These are phyloP conservation scores for Colletotrichum agaves DNA, from an alignment of 2,329 filamentous ascomycete genomes.

Conservation along the genomic window DNA sequence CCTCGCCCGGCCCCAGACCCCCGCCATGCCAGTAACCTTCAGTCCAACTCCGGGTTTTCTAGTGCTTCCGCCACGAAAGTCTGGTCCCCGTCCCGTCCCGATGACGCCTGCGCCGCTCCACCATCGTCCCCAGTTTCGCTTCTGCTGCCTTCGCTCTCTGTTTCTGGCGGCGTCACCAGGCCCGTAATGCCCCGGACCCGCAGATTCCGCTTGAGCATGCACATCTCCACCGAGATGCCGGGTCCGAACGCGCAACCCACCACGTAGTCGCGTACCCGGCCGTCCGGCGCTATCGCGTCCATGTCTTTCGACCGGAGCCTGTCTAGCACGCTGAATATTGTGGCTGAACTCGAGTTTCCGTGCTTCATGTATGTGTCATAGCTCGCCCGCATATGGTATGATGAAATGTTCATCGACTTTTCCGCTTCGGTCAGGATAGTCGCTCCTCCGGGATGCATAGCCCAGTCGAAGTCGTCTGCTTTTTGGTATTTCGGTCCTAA, in stretches of 20 bases:
- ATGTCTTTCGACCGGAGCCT: slow-evolving; percentile 68
- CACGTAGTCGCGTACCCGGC: slow-evolving; percentile 64
- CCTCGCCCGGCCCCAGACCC: background rate
- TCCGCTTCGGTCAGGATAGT: slow-evolving; percentile 74
- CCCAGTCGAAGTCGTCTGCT: slow-evolving; percentile 75
- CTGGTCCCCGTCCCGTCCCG: slow-evolving; percentile 24
- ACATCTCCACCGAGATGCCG: slow-evolving; percentile 75
- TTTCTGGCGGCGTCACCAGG: slow-evolving; percentile 64
- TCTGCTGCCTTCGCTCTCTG: slow-evolving; percentile 60
- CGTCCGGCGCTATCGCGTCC: slow-evolving; percentile 64
- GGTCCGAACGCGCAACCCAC: slow-evolving; percentile 77
- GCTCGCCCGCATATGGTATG: slow-evolving; percentile 75
- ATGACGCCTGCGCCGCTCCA: slow-evolving; percentile 15
- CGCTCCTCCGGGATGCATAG: slow-evolving; percentile 75
- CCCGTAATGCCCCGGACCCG: slow-evolving; percentile 45
- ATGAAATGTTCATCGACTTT: slow-evolving; percentile 63
- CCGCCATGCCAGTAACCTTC: slow-evolving; percentile 1
- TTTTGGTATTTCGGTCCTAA: slow-evolving; percentile 57
- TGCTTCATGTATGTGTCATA: slow-evolving; percentile 75
- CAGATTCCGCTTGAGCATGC: slow-evolving; percentile 66
- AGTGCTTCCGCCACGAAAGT: slow-evolving; percentile 40
- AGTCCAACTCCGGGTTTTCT: slow-evolving; percentile 41
- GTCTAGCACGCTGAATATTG: slow-evolving; percentile 75
- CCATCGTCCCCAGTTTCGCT: slow-evolving; percentile 53
- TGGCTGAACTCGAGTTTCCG: slow-evolving; percentile 77